Conservation (phyloP, 768 basidiomycete species). For the Leucocoprinus leucothites region DNA sequence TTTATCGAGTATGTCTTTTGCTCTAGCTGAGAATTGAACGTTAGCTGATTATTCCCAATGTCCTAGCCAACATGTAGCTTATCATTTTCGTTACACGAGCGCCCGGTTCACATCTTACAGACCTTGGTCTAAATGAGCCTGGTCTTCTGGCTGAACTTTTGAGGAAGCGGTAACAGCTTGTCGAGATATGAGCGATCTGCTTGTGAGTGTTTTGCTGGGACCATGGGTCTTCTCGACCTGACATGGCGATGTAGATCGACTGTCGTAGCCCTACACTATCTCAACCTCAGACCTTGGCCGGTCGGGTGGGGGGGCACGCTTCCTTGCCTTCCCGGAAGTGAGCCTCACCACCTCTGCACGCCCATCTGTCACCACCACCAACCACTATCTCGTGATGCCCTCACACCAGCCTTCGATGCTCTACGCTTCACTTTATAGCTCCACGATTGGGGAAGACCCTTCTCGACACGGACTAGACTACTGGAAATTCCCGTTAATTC, state of each 20-base stretch:
- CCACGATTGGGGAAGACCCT: not conserved
- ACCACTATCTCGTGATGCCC: not conserved
- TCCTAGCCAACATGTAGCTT: constrained; percentile 35
- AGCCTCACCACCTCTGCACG: not conserved
- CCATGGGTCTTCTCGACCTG: not conserved
- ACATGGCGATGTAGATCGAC: constrained; percentile 25
- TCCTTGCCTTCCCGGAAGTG: constrained; percentile 16
- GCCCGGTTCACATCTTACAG: constrained; percentile 44
- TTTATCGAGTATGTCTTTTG: too few species aligned
- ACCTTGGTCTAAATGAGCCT: constrained; percentile 45
- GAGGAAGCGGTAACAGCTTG: constrained; percentile 42
- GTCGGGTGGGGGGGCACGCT: constrained; percentile 52
- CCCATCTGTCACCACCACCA: constrained; percentile 3
- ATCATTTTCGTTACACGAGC: constrained; percentile 50
- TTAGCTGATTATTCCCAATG: too few species aligned
- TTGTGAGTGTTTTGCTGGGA: too few species aligned
- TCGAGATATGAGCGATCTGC: constrained; percentile 40
- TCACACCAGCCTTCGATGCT: too few species aligned
- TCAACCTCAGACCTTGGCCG: constrained; percentile 50
- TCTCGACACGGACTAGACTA: constrained; percentile 9
- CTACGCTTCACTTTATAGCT: not conserved
- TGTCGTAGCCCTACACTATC: constrained; percentile 34
- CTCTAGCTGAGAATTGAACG: too few species aligned
- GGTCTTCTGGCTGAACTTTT: constrained; percentile 42
- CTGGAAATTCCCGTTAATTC: constrained; percentile 10